Evolutionary conservation across 2,329 filamentous ascomycete genomes (phyloP).

Genomic region (Cephalotrichum gorgonifer): DNA sequence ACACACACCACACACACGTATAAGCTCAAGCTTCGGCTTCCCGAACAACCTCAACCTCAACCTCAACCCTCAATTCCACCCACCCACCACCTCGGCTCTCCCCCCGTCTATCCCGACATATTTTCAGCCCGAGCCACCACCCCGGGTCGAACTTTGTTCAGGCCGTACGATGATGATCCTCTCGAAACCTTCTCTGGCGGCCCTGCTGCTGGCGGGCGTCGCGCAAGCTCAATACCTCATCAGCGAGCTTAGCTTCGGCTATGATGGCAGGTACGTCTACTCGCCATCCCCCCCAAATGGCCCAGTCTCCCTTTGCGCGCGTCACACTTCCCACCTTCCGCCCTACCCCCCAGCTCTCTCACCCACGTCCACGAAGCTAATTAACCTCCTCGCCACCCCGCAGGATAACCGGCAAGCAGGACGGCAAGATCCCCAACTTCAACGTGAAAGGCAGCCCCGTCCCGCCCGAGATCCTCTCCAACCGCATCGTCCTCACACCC

Average conservation of each 20-base stretch:
- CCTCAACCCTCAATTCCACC: neutral
- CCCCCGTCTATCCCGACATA: no score
- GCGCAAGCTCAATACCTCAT: slow-evolving; percentile 57
- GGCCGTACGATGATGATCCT: neutral
- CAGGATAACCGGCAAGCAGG: slow-evolving; percentile 55
- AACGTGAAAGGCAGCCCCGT: slow-evolving; percentile 42
- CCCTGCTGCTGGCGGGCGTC: slow-evolving; percentile 29
- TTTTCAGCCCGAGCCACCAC: no score
- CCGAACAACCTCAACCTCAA: neutral
- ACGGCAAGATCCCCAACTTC: slow-evolving; percentile 43
- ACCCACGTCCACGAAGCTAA: neutral
- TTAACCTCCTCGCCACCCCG: slow-evolving; percentile 4
- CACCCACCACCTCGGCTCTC: no score
- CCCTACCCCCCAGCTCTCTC: neutral
- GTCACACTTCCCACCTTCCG: neutral
- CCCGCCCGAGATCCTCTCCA: slow-evolving; percentile 61
- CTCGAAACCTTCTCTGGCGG: slow-evolving; percentile 3
- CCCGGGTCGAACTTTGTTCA: neutral
- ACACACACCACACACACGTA: no score
- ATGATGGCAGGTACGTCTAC: slow-evolving; percentile 45
- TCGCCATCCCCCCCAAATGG: neutral
- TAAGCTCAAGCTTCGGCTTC: no score
- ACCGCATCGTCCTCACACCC: slow-evolving; percentile 86
- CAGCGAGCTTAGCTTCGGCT: slow-evolving; percentile 69
- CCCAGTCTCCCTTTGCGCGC: neutral